Base-by-base conservation (phyloP, 176 grass and related monocot species). In the Puya raimondii region DNA sequence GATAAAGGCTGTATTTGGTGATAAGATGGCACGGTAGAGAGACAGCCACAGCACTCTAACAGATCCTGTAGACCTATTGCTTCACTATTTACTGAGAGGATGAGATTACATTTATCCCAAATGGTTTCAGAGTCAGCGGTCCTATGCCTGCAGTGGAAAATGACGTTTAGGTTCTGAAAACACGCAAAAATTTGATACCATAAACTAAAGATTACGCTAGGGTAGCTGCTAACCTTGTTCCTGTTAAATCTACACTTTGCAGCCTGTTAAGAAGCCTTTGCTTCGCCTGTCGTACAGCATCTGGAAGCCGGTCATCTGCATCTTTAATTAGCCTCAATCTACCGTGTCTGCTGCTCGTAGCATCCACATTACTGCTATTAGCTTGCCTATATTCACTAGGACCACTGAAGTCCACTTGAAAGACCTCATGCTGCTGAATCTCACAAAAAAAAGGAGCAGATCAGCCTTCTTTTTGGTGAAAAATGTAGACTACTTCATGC, bases 231-330 rank as follows among this genome's bases (percentile, higher is more conserved):
- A 10, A 89, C 86, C 83, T 84, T 78, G 79, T 75, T 80, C 83
- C 78, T 13, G 78, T 78, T 51, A 82, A 67, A 74, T 89, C 79
- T 50, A 94, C 73, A 1, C 86, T 80, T 12, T 58, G 82, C 33
- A 94, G 80, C 57, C 80, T 87, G 20, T 89, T 71, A 74, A 86
- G 80, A 64, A 94, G 86, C 77, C 90, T 84, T 82, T 94, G 82
- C 47, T 81, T 89, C 26, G 86, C 86, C 68, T 87, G 83, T 49
- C 65, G 73, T 33, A 94, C 86, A 14, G 78, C 79, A 23, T 86
- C 80, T 48, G 86, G 90, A 77, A 94, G 90, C 66, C 83, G 81
- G 9, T 80, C 86, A 0, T 66, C 79, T 50, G 65, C 50, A 65
- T 71, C 76, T 67, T 26, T 68, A 53, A 56, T 70, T 79, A 81